Conservation (phyloP, 345 rosid species). For the Gossypium turneri region DNA sequence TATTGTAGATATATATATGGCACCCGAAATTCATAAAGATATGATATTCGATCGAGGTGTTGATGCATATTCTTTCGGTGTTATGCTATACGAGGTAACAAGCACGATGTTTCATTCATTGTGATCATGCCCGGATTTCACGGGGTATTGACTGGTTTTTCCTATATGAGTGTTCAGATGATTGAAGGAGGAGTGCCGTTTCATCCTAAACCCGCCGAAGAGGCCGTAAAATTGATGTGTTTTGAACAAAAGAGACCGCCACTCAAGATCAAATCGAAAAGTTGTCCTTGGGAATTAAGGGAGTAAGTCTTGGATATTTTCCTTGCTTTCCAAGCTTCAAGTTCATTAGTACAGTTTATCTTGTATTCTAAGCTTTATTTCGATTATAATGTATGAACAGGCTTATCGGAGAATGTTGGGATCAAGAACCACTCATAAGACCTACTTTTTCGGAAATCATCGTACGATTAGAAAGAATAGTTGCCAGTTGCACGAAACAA, state of each 20-base stretch:
- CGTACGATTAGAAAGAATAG: slow-evolving; percentile 67
- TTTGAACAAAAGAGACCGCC: slow-evolving; percentile 62
- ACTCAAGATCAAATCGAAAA: slow-evolving; percentile 59
- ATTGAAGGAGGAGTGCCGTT: slow-evolving; percentile 80
- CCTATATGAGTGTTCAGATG: slow-evolving; percentile 47
- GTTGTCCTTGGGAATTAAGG: slow-evolving; percentile 74
- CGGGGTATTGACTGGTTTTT: slow-evolving; percentile 10
- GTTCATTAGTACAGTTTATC: background rate
- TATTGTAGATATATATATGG: slow-evolving; percentile 60
- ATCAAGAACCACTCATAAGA: slow-evolving; percentile 49
- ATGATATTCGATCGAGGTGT: slow-evolving; percentile 64
- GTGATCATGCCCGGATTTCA: background rate
- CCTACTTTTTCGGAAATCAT: slow-evolving; percentile 84
- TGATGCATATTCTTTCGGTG: slow-evolving; percentile 77
- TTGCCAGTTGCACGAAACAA: slow-evolving; percentile 65
- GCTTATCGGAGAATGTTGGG: slow-evolving; percentile 92
- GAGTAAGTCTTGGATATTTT: slow-evolving; percentile 48
- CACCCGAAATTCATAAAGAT: slow-evolving; percentile 74
- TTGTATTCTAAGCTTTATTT: background rate
- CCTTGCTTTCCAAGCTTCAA: slow-evolving; percentile 1
- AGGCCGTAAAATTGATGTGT: slow-evolving; percentile 60
- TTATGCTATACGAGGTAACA: slow-evolving; percentile 78
- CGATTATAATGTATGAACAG: slow-evolving; percentile 28
- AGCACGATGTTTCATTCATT: no score
- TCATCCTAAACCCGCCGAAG: slow-evolving; percentile 66